Percentiles rank a stretch among this genome's conserved stretches.
Conservation (phyloP, 2,329 filamentous ascomycete species). For the Polychaeton citri region DNA sequence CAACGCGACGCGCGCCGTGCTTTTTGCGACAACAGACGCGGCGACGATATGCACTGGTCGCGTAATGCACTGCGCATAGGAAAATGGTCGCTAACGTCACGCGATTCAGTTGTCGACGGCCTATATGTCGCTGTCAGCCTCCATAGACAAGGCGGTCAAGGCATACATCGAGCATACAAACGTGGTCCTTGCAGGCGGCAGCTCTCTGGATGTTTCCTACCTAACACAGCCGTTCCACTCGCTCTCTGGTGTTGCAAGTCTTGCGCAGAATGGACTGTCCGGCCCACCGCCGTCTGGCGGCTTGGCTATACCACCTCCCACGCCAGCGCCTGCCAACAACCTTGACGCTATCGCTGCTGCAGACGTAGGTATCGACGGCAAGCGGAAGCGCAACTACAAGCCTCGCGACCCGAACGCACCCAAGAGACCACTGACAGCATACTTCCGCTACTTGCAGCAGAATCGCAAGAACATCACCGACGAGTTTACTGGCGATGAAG, state of each 20-base stretch:
- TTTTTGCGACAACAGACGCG: constrained; percentile 3
- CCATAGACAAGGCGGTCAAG: constrained; percentile 65
- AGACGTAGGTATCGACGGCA: constrained; percentile 11
- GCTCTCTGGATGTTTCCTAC: constrained; percentile 18
- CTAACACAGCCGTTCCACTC: constrained; percentile 17
- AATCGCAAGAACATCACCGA: constrained; percentile 67
- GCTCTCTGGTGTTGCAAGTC: constrained; percentile 10
- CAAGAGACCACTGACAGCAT: constrained; percentile 85
- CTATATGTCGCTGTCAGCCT: constrained; percentile 64
- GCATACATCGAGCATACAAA: constrained; percentile 85
- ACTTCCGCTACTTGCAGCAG: constrained; percentile 88
- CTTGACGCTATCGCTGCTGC: not conserved
- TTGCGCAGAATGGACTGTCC: constrained; percentile 5
- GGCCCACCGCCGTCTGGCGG: too few relatives aligned
- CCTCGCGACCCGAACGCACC: constrained; percentile 74
- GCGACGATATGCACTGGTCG: constrained; percentile 7
- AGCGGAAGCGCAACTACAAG: constrained; percentile 30
- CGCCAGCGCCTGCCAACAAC: not conserved
- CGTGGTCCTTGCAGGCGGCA: constrained; percentile 51
- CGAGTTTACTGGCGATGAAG: constrained; percentile 46
- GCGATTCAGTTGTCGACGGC: constrained; percentile 55
- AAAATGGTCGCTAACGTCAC: constrained; percentile 23
- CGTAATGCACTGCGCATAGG: constrained; percentile 9
- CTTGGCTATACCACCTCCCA: not conserved
- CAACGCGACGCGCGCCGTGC: constrained; percentile 8